phyloP scores from a whole-genome alignment of 306 rosid species.

The Dryas drummondii region DNA sequence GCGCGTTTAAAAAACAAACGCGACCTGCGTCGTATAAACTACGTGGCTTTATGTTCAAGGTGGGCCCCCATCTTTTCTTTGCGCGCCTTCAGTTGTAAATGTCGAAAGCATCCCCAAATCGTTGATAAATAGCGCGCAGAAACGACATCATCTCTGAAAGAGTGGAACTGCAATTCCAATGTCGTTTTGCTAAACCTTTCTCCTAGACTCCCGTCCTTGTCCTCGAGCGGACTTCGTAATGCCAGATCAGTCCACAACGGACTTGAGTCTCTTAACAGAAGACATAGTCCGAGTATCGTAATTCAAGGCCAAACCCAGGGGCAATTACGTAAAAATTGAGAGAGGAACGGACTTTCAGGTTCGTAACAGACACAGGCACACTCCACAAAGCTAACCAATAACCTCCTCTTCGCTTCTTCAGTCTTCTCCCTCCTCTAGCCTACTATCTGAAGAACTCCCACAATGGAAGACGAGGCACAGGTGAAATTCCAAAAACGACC shows the following conservation, averaged over 20 bases:
- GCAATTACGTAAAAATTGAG: constrained; percentile 8
- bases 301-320: constrained; percentile 14
- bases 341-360: constrained; percentile 16
- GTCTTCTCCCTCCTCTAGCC: no score
- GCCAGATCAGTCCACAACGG: constrained; percentile 5
- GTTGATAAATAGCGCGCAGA: not conserved
- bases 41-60: not conserved
- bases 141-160: constrained; percentile 22
- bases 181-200: constrained; percentile 8
- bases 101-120: constrained; percentile 12
- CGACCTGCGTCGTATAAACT: not conserved
- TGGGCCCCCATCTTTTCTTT: not conserved
- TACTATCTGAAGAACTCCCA: not conserved
- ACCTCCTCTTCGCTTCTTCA: constrained; percentile 19
- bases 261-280: not conserved
- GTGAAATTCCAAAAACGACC: constrained; percentile 26
- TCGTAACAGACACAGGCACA: constrained; percentile 22
- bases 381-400: not conserved
- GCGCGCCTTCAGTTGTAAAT: constrained; percentile 19
- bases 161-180: not conserved
- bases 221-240: not conserved
- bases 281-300: not conserved
- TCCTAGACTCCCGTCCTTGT: not conserved
- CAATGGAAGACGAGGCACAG: constrained; percentile 50
- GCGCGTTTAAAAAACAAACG: not conserved